Evolutionary conservation across 345 rosid species (phyloP).

Genomic region (Murraya paniculata): DNA sequence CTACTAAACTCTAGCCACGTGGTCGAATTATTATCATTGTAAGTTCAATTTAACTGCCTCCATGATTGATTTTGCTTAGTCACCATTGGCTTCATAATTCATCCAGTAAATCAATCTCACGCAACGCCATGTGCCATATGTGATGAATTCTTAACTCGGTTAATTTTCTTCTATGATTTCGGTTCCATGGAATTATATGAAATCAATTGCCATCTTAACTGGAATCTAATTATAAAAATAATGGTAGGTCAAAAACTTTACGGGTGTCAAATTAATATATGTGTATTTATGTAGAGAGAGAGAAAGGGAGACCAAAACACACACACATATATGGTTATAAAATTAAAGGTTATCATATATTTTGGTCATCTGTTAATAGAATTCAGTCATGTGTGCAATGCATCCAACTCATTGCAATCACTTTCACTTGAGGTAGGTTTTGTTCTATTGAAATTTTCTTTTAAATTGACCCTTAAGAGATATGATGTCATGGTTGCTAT

Average conservation of each 20-base stretch:
- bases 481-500: neutral
- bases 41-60: neutral
- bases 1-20: neutral
- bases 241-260: neutral
- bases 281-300: too few species aligned
- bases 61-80: neutral
- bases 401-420: slow-evolving; percentile 6
- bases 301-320: too few species aligned
- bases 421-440: slow-evolving; percentile 4
- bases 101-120: neutral
- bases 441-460: neutral
- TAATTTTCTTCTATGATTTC: neutral
- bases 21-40: neutral
- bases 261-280: too few species aligned
- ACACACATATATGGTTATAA: too few species aligned
- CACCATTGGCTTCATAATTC: neutral
- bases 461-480: neutral
- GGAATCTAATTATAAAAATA: neutral
- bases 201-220: neutral
- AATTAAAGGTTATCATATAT: too few species aligned
- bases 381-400: slow-evolving; percentile 11
- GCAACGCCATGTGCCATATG: neutral
- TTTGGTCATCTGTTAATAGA: neutral
- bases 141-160: neutral
- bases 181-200: neutral